Percentiles rank a stretch among this genome's conserved stretches.
These are phyloP conservation scores for Hebeloma cylindrosporum DNA, from an alignment of 768 basidiomycete species.

Conservation along the genomic window DNA sequence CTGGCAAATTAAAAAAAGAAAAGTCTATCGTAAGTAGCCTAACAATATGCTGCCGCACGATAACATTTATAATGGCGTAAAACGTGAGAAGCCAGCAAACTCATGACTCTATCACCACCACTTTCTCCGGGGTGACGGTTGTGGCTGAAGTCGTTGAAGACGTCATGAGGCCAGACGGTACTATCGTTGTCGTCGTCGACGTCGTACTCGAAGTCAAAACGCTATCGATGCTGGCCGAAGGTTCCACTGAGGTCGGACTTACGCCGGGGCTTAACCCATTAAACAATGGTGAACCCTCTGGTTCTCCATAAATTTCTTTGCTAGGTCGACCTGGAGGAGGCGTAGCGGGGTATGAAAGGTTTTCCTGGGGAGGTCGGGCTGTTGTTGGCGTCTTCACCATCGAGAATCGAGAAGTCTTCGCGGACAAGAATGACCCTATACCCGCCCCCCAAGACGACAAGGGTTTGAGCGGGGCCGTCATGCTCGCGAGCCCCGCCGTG, in stretches of 20 bases:
- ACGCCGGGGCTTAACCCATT: conserved; percentile 27
- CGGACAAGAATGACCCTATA: conserved; percentile 34
- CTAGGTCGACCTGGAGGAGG: conserved; percentile 3
- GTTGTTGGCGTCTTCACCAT: conserved; percentile 24
- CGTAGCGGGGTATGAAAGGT: conserved; percentile 8
- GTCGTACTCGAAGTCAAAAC: conserved; percentile 18
- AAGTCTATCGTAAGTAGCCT: too few relatives aligned
- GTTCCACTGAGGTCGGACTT: conserved; percentile 14
- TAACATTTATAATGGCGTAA: too few relatives aligned
- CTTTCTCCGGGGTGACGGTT: neutral
- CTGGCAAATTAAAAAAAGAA: too few relatives aligned
- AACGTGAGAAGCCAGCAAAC: too few relatives aligned
- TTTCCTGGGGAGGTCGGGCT: conserved; percentile 11
- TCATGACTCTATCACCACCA: too few relatives aligned
- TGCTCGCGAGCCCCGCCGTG: neutral
- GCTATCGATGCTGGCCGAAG: conserved; percentile 18
- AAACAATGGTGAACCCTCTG: conserved; percentile 27
- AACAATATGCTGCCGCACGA: too few relatives aligned
- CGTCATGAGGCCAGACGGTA: neutral
- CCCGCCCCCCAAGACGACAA: conserved; percentile 33
- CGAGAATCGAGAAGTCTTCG: conserved; percentile 29
- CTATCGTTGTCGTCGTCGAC: too few relatives aligned
- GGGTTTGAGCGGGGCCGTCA: conserved; percentile 23
- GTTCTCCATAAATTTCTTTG: conserved; percentile 22
- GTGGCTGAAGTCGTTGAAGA: neutral